These are phyloP conservation scores for Rhizoclosmatium globosum DNA, from an alignment of 192 early-diverging fungal species.

Conservation along the genomic window DNA sequence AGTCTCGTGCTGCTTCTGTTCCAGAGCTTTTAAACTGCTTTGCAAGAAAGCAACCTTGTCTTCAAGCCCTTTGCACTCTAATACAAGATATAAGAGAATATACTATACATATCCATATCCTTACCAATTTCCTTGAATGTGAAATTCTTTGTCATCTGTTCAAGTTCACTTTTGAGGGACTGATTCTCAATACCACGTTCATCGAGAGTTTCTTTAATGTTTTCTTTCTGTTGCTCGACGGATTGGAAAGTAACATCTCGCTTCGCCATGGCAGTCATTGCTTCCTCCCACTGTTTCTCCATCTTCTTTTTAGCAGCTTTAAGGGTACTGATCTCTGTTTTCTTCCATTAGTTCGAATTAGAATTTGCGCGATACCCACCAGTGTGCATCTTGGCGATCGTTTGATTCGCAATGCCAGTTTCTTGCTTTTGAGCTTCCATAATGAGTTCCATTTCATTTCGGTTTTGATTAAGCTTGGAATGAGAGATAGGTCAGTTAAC, in stretches of 20 bases:
- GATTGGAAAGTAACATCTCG: constrained; percentile 53
- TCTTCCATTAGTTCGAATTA: neutral
- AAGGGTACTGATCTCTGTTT: constrained; percentile 46
- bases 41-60: constrained; percentile 38
- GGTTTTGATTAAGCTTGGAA: constrained; percentile 33
- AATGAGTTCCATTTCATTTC: constrained; percentile 48
- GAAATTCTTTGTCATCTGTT: constrained; percentile 41
- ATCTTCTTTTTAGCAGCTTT: constrained; percentile 33
- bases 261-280: constrained; percentile 60
- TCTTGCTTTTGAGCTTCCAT: constrained; percentile 54
- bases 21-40: constrained; percentile 19
- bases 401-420: constrained; percentile 47
- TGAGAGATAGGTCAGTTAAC: neutral
- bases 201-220: constrained; percentile 27
- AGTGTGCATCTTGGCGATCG: constrained; percentile 53
- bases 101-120: neutral
- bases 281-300: constrained; percentile 64
- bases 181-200: constrained; percentile 38
- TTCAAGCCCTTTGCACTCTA: constrained; percentile 45
- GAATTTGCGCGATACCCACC: constrained; percentile 45
- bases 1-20: constrained; percentile 44
- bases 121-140: constrained; percentile 51
- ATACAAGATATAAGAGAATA: constrained; percentile 3
- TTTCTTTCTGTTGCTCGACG: constrained; percentile 43
- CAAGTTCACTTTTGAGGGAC: constrained; percentile 43